Evolutionary conservation across 140 eudicot genomes (phyloP).

Genomic region (Oenanthe javanica): DNA sequence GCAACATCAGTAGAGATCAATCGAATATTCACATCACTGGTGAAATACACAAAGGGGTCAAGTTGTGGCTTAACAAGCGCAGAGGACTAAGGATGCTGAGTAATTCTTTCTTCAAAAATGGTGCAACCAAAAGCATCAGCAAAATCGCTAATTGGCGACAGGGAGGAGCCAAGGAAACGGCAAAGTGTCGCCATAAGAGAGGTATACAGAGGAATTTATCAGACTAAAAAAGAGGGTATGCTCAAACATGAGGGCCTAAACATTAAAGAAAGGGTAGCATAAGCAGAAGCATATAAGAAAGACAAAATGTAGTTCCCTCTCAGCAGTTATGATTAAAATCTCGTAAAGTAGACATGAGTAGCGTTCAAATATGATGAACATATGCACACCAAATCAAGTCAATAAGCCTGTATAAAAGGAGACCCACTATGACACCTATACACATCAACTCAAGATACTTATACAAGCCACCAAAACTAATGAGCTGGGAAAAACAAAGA

Average conservation of each 20-base stretch:
- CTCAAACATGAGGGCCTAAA: not conserved
- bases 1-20: not conserved
- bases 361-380: not conserved
- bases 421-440: not conserved
- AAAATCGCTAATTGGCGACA: not conserved
- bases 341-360: not conserved
- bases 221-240: constrained; percentile 15
- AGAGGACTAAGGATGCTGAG: not conserved
- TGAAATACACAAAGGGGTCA: not conserved
- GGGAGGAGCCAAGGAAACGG: not conserved
- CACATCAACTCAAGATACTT: not conserved
- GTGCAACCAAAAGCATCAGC: not conserved
- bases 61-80: not conserved
- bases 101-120: not conserved
- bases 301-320: constrained; percentile 8
- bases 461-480: not conserved
- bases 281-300: constrained; percentile 8
- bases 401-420: not conserved
- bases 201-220: constrained; percentile 14
- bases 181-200: not conserved
- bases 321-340: not conserved
- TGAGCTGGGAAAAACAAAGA: not conserved
- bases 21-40: not conserved
- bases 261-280: constrained; percentile 20
- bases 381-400: not conserved